Conservation (phyloP, 257 asterid genomes). For the Solanum chmielewskii region DNA sequence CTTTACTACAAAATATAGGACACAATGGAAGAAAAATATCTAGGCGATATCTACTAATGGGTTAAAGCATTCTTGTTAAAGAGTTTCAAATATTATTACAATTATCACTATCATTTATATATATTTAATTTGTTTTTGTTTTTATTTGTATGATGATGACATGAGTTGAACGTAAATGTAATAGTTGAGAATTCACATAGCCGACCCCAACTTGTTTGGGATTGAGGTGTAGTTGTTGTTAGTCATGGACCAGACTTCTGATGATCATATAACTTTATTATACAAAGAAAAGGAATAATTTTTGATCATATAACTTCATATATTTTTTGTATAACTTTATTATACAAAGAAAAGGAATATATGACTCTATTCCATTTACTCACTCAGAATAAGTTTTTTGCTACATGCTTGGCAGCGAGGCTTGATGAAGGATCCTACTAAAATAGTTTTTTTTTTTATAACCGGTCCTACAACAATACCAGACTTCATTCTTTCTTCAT, state of each 20-base stretch:
- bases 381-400: background rate
- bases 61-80: background rate
- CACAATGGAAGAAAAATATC: background rate
- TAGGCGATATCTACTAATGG: background rate
- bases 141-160: background rate
- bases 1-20: background rate
- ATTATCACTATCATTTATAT: background rate
- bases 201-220: background rate
- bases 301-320: background rate
- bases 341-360: background rate
- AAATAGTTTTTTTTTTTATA: background rate
- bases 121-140: background rate
- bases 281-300: background rate
- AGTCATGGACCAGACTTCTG: background rate
- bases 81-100: background rate
- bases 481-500: background rate
- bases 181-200: background rate
- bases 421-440: background rate
- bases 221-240: background rate
- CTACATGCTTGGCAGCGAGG: background rate
- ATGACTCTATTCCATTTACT: background rate
- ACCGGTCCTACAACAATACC: background rate
- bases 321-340: background rate
- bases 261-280: background rate
- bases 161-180: background rate